phyloP scores from a whole-genome alignment of 768 basidiomycete species.

The Atractiella rhizophila region DNA sequence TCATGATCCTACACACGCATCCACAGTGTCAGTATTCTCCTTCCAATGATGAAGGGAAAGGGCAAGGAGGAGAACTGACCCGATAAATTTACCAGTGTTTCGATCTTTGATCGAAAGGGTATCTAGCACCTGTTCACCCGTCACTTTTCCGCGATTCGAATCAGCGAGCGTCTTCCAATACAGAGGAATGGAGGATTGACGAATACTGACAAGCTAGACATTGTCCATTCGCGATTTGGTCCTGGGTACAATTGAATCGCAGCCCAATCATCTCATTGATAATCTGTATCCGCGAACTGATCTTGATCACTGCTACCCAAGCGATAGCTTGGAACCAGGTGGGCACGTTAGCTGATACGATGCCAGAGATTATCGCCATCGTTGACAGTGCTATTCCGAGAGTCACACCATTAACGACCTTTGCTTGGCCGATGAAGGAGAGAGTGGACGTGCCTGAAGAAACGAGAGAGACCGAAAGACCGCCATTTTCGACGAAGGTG shows the following conservation, averaged over 20 bases:
- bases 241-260: not conserved
- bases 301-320: not conserved
- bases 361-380: not conserved
- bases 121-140: not conserved
- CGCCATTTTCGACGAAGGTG: not conserved
- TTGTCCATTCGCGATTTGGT: not conserved
- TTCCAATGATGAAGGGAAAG: too few species aligned
- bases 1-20: too few species aligned
- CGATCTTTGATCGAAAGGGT: not conserved
- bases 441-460: too few species aligned
- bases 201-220: too few species aligned
- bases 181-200: too few species aligned
- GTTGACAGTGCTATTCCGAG: not conserved
- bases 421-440: too few species aligned
- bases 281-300: not conserved
- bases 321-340: not conserved
- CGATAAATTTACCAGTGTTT: not conserved
- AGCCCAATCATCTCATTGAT: not conserved
- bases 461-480: not conserved
- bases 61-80: too few species aligned
- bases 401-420: too few species aligned
- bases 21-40: too few species aligned
- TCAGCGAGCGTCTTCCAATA: too few species aligned
- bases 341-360: not conserved
- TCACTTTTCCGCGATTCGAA: too few species aligned